Evolutionary conservation across 108 stramenopile genomes (phyloP).

Genomic region (Cyclotella atomus): DNA sequence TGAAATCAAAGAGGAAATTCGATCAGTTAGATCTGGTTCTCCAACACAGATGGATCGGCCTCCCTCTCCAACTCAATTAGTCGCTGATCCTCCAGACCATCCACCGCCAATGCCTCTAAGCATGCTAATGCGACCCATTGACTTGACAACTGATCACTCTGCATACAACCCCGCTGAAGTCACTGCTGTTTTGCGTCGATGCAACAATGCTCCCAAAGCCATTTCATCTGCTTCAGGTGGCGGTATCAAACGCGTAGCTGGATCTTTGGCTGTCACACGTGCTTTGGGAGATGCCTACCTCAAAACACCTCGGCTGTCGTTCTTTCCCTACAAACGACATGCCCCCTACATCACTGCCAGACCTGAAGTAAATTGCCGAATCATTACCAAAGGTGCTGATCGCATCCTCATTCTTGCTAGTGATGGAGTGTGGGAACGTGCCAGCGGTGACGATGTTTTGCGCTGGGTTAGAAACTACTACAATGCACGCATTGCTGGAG

Average conservation of each 20-base stretch:
- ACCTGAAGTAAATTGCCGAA: conserved; percentile 86
- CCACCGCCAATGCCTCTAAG: conserved; percentile 59
- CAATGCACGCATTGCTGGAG: conserved; percentile 66
- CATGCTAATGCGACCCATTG: conserved; percentile 70
- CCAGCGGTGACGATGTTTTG: conserved; percentile 71
- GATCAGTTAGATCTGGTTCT: conserved; percentile 42
- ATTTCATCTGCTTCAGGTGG: conserved; percentile 78
- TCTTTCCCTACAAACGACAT: conserved; percentile 81
- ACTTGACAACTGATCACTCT: conserved; percentile 87
- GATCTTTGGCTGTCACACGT: conserved; percentile 82
- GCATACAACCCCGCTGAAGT: conserved; percentile 88
- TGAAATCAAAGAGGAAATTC: conserved; percentile 36
- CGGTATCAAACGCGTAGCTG: conserved; percentile 89
- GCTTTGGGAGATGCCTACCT: conserved; percentile 89
- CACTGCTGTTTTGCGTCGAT: conserved; percentile 74
- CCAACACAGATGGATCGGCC: conserved; percentile 55
- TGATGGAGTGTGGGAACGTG: conserved; percentile 90
- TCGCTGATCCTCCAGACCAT: conserved; percentile 51
- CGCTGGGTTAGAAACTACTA: conserved; percentile 79
- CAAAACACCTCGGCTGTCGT: conserved; percentile 81
- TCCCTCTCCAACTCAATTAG: conserved; percentile 51
- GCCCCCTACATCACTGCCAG: conserved; percentile 86
- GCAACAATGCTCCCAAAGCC: conserved; percentile 83
- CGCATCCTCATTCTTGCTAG: conserved; percentile 81
- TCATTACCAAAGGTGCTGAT: conserved; percentile 69